Conservation (phyloP, 2,329 filamentous ascomycete genomes). For the Cytospora mali region DNA sequence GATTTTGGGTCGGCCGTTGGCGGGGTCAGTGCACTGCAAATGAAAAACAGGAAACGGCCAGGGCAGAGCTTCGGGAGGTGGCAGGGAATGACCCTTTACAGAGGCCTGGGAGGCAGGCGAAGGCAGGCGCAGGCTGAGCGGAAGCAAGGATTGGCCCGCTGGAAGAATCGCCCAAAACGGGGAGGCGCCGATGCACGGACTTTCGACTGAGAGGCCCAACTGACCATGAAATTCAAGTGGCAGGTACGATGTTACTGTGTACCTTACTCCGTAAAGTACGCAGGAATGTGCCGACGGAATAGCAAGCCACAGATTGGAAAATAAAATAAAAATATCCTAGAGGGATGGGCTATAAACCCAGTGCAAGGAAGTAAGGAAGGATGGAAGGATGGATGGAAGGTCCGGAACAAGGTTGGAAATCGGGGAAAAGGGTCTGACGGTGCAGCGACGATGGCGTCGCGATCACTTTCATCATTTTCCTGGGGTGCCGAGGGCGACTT, state of each 20-base stretch:
- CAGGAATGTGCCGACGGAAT: too few species aligned
- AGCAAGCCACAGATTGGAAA: too few species aligned
- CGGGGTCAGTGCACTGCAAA: not conserved
- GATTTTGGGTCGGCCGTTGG: not conserved
- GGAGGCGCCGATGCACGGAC: not conserved
- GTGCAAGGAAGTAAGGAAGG: too few species aligned
- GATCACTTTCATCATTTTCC: conserved; percentile 1
- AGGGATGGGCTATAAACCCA: too few species aligned
- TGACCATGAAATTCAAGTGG: not conserved
- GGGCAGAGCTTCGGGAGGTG: not conserved
- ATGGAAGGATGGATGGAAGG: not conserved
- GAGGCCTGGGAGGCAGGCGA: not conserved
- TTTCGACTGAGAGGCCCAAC: too few species aligned
- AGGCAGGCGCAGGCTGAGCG: not conserved
- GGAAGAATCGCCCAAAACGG: not conserved
- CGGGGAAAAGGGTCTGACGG: too few species aligned
- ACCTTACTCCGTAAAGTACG: too few species aligned
- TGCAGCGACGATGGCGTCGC: not conserved
- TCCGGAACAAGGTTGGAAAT: not conserved
- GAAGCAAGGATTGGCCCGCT: not conserved
- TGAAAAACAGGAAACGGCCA: not conserved
- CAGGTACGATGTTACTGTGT: too few species aligned
- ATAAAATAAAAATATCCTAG: too few species aligned
- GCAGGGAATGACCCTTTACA: not conserved
- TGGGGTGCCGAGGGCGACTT: not conserved